These are phyloP conservation scores for Elaphomyces granulatus DNA, from an alignment of 495 filamentous ascomycete species.

Conservation along the genomic window DNA sequence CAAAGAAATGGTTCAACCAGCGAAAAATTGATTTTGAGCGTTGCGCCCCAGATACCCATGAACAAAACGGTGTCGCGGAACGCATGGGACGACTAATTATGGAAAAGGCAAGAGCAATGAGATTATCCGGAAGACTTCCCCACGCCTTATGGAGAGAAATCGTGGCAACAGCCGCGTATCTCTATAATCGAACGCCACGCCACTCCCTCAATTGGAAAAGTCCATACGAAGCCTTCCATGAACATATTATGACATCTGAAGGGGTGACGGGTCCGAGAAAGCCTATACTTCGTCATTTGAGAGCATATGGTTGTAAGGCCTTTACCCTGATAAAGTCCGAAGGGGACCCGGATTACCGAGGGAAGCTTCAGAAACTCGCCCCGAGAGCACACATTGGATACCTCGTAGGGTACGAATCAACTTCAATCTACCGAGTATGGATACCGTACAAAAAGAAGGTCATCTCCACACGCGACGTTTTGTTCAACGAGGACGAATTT, in stretches of 20 bases:
- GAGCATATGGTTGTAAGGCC: conserved; percentile 2
- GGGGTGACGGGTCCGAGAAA: conserved; percentile 1
- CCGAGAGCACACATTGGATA: conserved; percentile 17
- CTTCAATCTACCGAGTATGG: conserved; percentile 18
- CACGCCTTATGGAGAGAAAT: conserved; percentile 1
- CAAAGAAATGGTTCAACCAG: no score
- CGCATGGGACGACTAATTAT: background rate
- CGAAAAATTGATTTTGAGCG: no score
- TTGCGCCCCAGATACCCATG: no score
- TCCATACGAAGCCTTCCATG: background rate
- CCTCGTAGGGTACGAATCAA: conserved; percentile 16
- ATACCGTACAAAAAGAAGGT: conserved; percentile 4
- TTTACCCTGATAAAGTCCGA: conserved; percentile 8
- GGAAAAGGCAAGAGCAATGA: conserved; percentile 1
- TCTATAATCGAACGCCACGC: conserved; percentile 2
- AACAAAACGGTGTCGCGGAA: conserved; percentile 1
- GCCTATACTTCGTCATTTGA: conserved; percentile 5
- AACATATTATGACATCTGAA: background rate
- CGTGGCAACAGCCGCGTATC: background rate
- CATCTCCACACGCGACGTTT: conserved; percentile 1
- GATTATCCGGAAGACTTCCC: background rate
- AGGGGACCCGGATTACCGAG: conserved; percentile 5
- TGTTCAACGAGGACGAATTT: conserved; percentile 5
- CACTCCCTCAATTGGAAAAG: conserved; percentile 1
- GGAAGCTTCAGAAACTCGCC: conserved; percentile 4